Base-by-base conservation (phyloP, 78 protist genomes). In the Dictyostelium citrinum region DNA sequence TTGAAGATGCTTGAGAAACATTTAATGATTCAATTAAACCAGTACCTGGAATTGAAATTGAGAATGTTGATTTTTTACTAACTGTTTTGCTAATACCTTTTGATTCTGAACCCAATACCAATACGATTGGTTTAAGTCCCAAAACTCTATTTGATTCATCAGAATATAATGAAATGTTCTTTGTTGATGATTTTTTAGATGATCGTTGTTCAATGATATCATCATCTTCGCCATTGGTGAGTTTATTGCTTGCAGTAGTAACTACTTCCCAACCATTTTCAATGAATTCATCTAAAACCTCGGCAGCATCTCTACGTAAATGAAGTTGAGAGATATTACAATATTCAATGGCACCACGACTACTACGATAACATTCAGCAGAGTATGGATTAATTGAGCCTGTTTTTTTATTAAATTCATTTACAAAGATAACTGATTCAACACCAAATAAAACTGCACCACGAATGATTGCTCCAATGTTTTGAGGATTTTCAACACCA, bases 321-420 rank as follows among this genome's bases (percentile, higher is more conserved):
- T 45, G n/a, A 11, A 88, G 45, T 20, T 45, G 70, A 9, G 75
- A 61, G 8, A 88, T 64, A 49, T 78, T 75, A 4, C 55, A 24
- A 68, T 88, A 33, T 58, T 88, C 93, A 22, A 88, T 22, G 1
- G 93, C 84, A 78, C 93, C 93, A 39, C 93, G 71, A 88, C 93
- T 88, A 3, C 84, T 20, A 37, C 79, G n/a, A 51, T 83, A 83
- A 14, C 72, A 16, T 10, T 74, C 46, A 4, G 76, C 67, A 9
- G 93, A 88, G 29, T 29, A 79, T 67, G 93, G 85, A 49, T 79
- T 88, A 0, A 88, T 27, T 11, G 29, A 8, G 10, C 81, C 85
- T n/a, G 49, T 45, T 7, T 37, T 31, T 8, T 17, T 10, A 31
- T 24, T 46, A 0, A 12, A 12, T 35, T 78, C 67, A 68, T 77